Percentiles rank a stretch among this genome's conserved stretches.
These are phyloP conservation scores for Cardamine occulta DNA, from an alignment of 345 rosid species.

Conservation along the genomic window DNA sequence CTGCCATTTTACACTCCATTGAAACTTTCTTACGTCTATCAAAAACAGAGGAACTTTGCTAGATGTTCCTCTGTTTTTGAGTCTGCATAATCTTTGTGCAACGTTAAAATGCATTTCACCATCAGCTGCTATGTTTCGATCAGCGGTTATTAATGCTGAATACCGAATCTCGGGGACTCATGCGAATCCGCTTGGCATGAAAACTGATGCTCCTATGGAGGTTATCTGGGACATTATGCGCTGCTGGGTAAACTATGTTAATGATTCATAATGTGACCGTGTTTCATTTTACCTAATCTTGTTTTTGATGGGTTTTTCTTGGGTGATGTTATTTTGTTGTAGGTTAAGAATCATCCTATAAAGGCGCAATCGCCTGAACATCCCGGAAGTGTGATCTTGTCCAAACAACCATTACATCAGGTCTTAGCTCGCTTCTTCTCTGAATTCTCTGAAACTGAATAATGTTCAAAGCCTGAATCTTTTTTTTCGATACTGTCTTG, in stretches of 20 bases:
- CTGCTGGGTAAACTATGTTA: slow-evolving; percentile 81
- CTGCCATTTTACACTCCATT: no score
- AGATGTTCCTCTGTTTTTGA: slow-evolving; percentile 88
- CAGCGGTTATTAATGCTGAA: slow-evolving; percentile 91
- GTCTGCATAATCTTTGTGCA: slow-evolving; percentile 88
- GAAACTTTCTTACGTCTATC: slow-evolving; percentile 93
- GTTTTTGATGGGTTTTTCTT: slow-evolving; percentile 18
- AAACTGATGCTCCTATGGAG: slow-evolving; percentile 97
- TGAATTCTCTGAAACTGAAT: background rate
- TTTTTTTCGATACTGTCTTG: background rate
- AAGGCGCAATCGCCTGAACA: slow-evolving; percentile 80
- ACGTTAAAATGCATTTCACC: slow-evolving; percentile 94
- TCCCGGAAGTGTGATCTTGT: slow-evolving; percentile 83
- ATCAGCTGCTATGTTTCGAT: slow-evolving; percentile 78
- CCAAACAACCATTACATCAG: slow-evolving; percentile 78
- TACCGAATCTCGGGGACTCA: slow-evolving; percentile 89
- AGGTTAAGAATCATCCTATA: slow-evolving; percentile 93
- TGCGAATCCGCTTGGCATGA: slow-evolving; percentile 83
- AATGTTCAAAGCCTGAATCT: slow-evolving; percentile 11
- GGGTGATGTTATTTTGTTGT: no score
- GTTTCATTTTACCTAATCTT: slow-evolving; percentile 67
- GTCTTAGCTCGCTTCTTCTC: slow-evolving; percentile 42
- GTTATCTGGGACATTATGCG: slow-evolving; percentile 98
- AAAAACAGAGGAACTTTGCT: slow-evolving; percentile 95
- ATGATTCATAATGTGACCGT: slow-evolving; percentile 73